Base-by-base conservation (phyloP, 768 basidiomycete genomes). In the Coprinellus aureogranulatus region DNA sequence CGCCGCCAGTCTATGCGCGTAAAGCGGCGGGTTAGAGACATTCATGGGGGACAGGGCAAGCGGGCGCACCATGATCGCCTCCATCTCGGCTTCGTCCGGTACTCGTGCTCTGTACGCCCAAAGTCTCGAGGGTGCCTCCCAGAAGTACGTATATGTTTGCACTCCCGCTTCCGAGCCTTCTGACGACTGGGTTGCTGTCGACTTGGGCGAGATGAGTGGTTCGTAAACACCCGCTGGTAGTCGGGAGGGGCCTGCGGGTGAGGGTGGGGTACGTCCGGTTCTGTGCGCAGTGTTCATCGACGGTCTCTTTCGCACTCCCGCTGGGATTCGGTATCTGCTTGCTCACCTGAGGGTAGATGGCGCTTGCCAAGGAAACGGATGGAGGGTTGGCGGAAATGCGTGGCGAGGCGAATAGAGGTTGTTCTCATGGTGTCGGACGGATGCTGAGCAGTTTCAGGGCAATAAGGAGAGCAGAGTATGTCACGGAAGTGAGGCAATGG, bases 231-330 rank as follows among this genome's bases (percentile, higher is more conserved):
- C 44, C 79, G 75, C 62, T 78, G 79, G 57, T 83, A 72, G 63
- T 88, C 85, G 59, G 76, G 69, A n/a, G 88, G 86, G 16, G 88
- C 86, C 53, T 81, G 80, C 2, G 88, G 89, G 66, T 90, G 88
- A 12, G 85, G 74, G 59, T 80, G 82, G 1, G 79, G 74, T 55
- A 72, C 64, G 34, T 76, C 78, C 67, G 71, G 63, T 51, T 64
- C 71, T 73, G 48, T n/a, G 23, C 30, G 50, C 27, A 27, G 53
- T 9, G n/a, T n/a, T n/a, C n/a, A n/a, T n/a, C n/a, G n/a, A n/a
- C n/a, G n/a, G n/a, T n/a, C n/a, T n/a, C n/a, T n/a, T n/a, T n/a
- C n/a, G n/a, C n/a, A n/a, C 8, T 34, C 34, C 34, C 8, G 34
- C 34, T 6, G 14, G 34, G 34, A 14, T 34, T 14, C 8, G 8